Evolutionary conservation across 331 rosid species (phyloP), one percentile per base, ranked within the genome.

Genomic region (Pyrus hybrid): DNA sequence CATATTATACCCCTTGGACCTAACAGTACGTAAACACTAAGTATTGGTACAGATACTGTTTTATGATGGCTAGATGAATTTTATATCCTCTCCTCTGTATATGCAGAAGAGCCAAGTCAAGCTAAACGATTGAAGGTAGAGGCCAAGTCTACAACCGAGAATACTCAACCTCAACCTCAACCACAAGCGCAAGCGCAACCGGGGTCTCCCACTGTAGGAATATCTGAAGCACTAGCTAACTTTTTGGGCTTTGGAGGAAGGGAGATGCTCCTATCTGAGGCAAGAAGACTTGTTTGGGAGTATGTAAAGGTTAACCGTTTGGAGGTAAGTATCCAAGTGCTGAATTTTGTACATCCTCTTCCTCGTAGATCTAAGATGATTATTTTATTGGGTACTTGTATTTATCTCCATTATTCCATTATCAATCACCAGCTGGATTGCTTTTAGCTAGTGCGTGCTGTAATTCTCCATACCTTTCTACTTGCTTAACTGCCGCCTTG

Each of bases 1-100:
- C 97, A 91, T 84, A 91, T 91, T 58, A 89, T 85, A 61, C 65
- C 97, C 51, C 96, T 91, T 47, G 93, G 73, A 79, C 93, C 96
- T 33, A 47, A 80, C 26, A 91, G 97, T 91, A 85, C 71, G 91
- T 79, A 12, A 8, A 68, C 61, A 17, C 43, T 56, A 63, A 54
- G 30, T 43, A 56, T 4, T 11, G 26, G 18, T 28, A 28, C 2
- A 12, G 3, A 66, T 28, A 16, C 45, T 20, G 62, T 63, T 20
- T 32, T 25, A 18, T 70, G 43, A 35, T 26, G 23, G 8, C 13
- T 63, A 56, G 47, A 70, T 75, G 22, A 23, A 8, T 18, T 14
- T 25, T 14, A 37, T 23, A 41, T 25, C 57, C 8, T 57, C 30
- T 37, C 58, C 25, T 37, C 8, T 25, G 12, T 80, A 57, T 13